Evolutionary conservation across 306 rosid species (phyloP).

Genomic region (Trifolium fragiferum): DNA sequence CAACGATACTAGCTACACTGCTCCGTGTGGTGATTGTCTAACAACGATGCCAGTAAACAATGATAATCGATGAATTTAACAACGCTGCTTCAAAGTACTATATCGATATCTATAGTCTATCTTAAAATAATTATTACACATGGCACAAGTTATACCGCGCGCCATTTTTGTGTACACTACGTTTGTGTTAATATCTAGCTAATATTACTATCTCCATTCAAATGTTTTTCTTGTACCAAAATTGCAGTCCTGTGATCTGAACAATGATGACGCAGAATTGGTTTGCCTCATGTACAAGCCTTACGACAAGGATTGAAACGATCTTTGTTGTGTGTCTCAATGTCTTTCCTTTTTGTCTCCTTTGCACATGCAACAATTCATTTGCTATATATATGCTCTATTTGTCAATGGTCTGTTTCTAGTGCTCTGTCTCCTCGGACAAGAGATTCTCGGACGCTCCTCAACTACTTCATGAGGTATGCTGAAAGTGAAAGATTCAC

Average conservation of each 20-base stretch:
- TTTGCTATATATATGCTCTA: constrained; percentile 53
- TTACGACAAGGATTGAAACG: constrained; percentile 48
- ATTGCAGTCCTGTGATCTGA: not conserved
- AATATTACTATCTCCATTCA: not conserved
- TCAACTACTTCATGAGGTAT: not conserved
- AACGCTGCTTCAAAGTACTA: not conserved
- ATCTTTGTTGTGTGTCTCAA: constrained; percentile 30
- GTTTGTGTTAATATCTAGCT: not conserved
- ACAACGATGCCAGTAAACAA: no score
- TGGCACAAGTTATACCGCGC: no score
- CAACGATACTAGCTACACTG: no score
- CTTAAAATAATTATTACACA: not conserved
- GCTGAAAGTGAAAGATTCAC: constrained; percentile 33
- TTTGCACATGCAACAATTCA: constrained; percentile 52
- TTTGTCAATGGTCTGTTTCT: no score
- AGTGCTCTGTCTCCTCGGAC: no score
- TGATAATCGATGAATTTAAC: no score
- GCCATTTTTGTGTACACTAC: not conserved
- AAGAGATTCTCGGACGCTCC: no score
- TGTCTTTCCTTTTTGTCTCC: constrained; percentile 26
- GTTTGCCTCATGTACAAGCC: constrained; percentile 54
- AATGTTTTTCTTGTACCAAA: not conserved
- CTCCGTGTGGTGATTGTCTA: no score
- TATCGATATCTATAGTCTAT: not conserved
- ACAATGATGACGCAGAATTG: constrained; percentile 28